Conservation (phyloP, 352 stramenopile genomes). For the Pythium periplocum region DNA sequence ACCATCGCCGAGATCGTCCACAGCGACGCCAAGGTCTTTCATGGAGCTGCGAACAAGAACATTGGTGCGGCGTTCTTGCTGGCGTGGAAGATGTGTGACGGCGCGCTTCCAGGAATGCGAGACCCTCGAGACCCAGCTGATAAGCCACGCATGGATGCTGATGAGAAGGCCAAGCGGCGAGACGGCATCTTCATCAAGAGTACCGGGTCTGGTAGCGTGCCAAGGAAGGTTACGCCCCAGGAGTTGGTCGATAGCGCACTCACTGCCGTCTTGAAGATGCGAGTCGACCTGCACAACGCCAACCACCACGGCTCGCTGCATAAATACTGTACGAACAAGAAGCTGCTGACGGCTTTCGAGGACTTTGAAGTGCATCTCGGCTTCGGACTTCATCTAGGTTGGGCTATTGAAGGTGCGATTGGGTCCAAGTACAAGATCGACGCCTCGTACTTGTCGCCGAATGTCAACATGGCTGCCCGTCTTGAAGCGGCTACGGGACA, state of each 20-base stretch:
- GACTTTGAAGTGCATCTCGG: conserved; percentile 92
- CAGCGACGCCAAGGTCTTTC: conserved; percentile 90
- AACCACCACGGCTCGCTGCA: conserved; percentile 80
- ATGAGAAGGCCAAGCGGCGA: conserved; percentile 52
- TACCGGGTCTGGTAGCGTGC: conserved; percentile 28
- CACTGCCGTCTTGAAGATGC: conserved; percentile 95
- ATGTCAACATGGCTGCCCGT: conserved; percentile 97
- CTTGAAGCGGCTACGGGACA: conserved; percentile 95
- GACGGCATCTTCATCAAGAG: conserved; percentile 72
- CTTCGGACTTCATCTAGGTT: conserved; percentile 97
- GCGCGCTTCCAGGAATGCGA: conserved; percentile 74
- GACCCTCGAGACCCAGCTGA: conserved; percentile 70
- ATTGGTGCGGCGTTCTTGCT: conserved; percentile 93
- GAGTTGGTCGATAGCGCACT: conserved; percentile 93
- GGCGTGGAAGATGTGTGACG: conserved; percentile 95
- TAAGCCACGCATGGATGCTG: conserved; percentile 62
- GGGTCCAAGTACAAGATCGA: conserved; percentile 98
- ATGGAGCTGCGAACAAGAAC: conserved; percentile 96
- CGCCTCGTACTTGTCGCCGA: conserved; percentile 96
- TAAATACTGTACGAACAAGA: conserved; percentile 82
- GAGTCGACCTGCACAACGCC: conserved; percentile 93
- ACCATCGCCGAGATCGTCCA: conserved; percentile 96
- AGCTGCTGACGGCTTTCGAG: conserved; percentile 78
- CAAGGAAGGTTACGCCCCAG: conserved; percentile 48
- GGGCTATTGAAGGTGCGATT: conserved; percentile 98